Base-by-base conservation (phyloP, 2,329 filamentous ascomycete genomes). In the Ophiocordyceps camponoti-rufipedis region DNA sequence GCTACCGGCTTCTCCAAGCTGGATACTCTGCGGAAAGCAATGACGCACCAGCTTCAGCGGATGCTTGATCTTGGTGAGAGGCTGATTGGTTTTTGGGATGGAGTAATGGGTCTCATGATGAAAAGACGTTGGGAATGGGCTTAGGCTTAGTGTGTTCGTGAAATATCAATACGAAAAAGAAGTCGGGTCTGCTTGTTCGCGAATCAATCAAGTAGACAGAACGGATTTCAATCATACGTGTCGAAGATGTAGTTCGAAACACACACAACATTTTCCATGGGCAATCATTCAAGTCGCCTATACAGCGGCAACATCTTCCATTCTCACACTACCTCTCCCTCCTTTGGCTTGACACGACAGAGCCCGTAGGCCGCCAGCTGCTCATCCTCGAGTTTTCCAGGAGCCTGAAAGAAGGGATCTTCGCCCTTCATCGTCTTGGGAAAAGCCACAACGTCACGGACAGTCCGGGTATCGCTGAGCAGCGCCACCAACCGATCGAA, bases 391-490 rank as follows among this genome's bases (percentile, higher is more conserved):
- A 94, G 69, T 50, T 60, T 61, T 44, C 79, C 79, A 0, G 91
- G 91, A 50, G 84, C 85, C 53, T 76, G 78, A 3, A 94, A 85
- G 61, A 94, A 74, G 47, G 78, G 62, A 63, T 98, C 91, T 57
- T 94, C 84, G 1, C 91, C 88, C 58, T 80, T 87, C 49, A 86
- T 87, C 49, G 78, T 88, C 69, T 98, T 98, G 0, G 91, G 93
- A 57, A 98, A 98, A 0, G 88, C 88, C 61, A 98, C 95, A 2
- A 98, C 89, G 64, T 98, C 89, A 48, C 85, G 71, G 3, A 98
- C 82, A 1, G 82, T 87, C 11, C 82, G 71, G 31, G 74, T 80
- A 1, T 80, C 82, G 19, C 82, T 74, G 69, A 98, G 74, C 1
- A 94, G 67, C 0, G 89, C 82, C 38, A 91, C 71, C 43, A 98